Conservation (phyloP, 805 yeast genomes). For the Yarrowia sp. region DNA sequence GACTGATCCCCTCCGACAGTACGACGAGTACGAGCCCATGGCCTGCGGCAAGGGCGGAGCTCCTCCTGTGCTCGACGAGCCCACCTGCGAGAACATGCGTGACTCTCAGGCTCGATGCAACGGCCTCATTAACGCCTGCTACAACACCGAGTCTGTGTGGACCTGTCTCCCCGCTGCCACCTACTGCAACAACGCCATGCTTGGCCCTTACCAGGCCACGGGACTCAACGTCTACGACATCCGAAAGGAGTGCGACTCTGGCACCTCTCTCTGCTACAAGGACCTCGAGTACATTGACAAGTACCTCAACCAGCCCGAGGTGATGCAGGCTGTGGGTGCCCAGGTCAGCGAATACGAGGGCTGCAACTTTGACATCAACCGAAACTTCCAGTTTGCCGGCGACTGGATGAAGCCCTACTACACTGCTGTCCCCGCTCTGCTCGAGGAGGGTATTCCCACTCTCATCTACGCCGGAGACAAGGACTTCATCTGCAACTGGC, state of each 20-base stretch:
- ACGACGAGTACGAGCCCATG: constrained; percentile 85
- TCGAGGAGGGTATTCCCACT: constrained; percentile 69
- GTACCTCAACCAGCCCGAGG: constrained; percentile 74
- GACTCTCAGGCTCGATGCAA: constrained; percentile 73
- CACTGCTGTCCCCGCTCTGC: constrained; percentile 53
- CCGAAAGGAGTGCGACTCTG: constrained; percentile 69
- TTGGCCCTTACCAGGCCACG: constrained; percentile 77
- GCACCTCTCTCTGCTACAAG: constrained; percentile 66
- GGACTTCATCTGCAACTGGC: constrained; percentile 90
- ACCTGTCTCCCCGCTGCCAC: constrained; percentile 88
- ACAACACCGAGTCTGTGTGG: constrained; percentile 69
- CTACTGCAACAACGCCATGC: constrained; percentile 81
- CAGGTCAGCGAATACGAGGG: constrained; percentile 76
- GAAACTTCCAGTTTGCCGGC: constrained; percentile 64
- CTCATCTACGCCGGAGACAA: constrained; percentile 90
- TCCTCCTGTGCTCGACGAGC: constrained; percentile 70
- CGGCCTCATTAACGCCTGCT: constrained; percentile 72
- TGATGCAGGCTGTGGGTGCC: constrained; percentile 81
- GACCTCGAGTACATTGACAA: constrained; percentile 71
- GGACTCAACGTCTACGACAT: constrained; percentile 92
- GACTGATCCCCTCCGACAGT: constrained; percentile 81
- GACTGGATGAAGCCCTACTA: constrained; percentile 68
- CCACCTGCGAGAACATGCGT: constrained; percentile 72
- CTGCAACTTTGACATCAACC: constrained; percentile 80
- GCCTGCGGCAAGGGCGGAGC: constrained; percentile 91